Evolutionary conservation across 1,139 yeast genomes (phyloP).

Genomic region (Saccharomyces hybrid): DNA sequence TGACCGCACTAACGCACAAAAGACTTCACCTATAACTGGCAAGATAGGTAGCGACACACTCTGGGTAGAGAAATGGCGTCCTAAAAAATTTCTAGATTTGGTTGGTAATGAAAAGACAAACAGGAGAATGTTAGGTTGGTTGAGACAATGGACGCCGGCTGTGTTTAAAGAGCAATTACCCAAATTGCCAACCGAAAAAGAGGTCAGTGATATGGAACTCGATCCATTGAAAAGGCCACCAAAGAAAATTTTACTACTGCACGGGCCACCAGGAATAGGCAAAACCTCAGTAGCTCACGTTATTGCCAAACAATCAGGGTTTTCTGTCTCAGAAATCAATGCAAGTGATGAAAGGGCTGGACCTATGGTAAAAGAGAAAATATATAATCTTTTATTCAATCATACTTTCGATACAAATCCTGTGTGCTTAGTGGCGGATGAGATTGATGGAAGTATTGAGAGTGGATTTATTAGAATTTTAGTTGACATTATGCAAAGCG

Average conservation of each 20-base stretch:
- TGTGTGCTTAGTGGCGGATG: slow-evolving; percentile 78
- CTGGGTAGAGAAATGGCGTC: slow-evolving; percentile 85
- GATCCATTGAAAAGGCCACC: slow-evolving; percentile 67
- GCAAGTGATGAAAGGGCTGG: slow-evolving; percentile 82
- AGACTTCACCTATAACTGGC: neutral
- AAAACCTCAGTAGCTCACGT: slow-evolving; percentile 87
- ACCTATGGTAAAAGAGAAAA: slow-evolving; percentile 46
- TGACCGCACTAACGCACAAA: neutral
- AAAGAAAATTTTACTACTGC: slow-evolving; percentile 61
- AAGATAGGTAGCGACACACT: slow-evolving; percentile 21
- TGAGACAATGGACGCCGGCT: slow-evolving; percentile 67
- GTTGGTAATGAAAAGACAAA: slow-evolving; percentile 79
- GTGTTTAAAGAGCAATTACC: slow-evolving; percentile 46
- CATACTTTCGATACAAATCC: slow-evolving; percentile 55
- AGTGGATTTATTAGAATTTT: slow-evolving; percentile 68
- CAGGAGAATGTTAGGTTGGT: slow-evolving; percentile 66
- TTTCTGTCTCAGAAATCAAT: slow-evolving; percentile 73
- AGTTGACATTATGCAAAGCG: slow-evolving; percentile 52
- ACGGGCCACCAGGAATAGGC: slow-evolving; percentile 96
- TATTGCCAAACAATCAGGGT: slow-evolving; percentile 76
- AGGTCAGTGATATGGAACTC: slow-evolving; percentile 5
- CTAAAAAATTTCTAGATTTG: slow-evolving; percentile 59
- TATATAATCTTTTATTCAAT: slow-evolving; percentile 62
- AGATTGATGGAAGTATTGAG: slow-evolving; percentile 84
- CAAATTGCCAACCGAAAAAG: slow-evolving; percentile 10